Base-by-base conservation (phyloP, 805 yeast genomes). In the Teunomyces lycoperdinae region DNA sequence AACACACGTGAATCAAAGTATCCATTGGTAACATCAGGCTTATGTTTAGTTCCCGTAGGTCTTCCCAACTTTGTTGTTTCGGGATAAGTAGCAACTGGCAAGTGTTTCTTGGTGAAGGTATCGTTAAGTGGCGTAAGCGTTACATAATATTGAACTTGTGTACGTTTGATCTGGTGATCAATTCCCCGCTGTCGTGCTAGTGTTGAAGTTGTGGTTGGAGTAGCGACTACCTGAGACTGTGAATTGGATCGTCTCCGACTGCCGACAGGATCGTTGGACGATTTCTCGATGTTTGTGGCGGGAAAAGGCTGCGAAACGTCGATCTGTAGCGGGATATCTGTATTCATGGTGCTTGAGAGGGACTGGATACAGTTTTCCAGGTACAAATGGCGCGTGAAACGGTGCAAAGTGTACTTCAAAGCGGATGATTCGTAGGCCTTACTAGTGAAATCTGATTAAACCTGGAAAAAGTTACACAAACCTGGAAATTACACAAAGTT, bases 1-100 rank as follows among this genome's bases (percentile, higher is more conserved):
- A 94, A 77, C 9, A 95, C 98, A 27, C 98, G 74, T 9, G 97
- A 89, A 67, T 94, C 98, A 61, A 94, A 94, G 63, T 79, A 91
- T 0, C 98, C 99, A 63, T 95, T 95, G 32, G 87, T 84, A 2
- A 87, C 72, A 51, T 76, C 80, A 32, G 81, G 81, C 47, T 76
- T 74, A 41, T 76, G 73, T 51, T 76, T 77, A 2, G 87, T 74
- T 53, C 85, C 87, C 13, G 87, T 84, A 42, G 96, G 98, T 47
- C 99, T 78, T 1, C 99, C 99, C 20, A 94, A 73, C 61, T 89
- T 89, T 45, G 91, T 68, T 3, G 89, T 83, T 10, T 87, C 90
- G 0, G 99, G 99, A 49, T 73, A 76, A 48, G 80, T 76, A 1
- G 98, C 97, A 6, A 94, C 83, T 10, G 80, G 81, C 34, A 94